Evolutionary conservation across 176 grass and related monocot genomes (phyloP), one percentile per base, ranked within the genome.

Genomic region (Musa troglodytarum): DNA sequence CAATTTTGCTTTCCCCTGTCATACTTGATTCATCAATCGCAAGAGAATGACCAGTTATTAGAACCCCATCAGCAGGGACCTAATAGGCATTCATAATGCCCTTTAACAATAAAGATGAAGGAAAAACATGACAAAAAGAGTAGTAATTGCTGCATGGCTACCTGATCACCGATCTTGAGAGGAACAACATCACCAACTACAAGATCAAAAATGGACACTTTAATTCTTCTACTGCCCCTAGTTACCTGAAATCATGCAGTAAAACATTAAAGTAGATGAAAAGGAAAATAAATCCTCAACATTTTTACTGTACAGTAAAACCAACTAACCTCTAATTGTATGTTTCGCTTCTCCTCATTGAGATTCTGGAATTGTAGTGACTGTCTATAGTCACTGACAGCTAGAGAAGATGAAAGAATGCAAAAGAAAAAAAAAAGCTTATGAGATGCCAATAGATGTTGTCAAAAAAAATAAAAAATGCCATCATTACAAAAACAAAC

Each of bases 121-220:
- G 16, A 14, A 74, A 80, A 80, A 56, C 49, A 76, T 12, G 24
- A 73, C 8, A 52, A 82, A 69, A 59, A 19, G 55, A 57, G 58
- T 15, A 64, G 13, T 52, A 72, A 61, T 12, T 64, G 15, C 0
- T 54, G 49, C 10, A 56, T 79, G 73, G 10, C 17, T 78, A 98
- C 95, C 90, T 98, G 95, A 77, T 98, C 95, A 79, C 95, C 95
- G 81, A 98, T 98, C 51, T 98, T 98, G 49, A 98, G 88, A 15
- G 95, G 95, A 15, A 98, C 69, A 54, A 87, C 75, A 82, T 98
- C 95, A 19, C 95, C 95, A 63, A 91, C 90, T 52, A 91, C 86
- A 49, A 98, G 82, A 82, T 98, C 95, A 72, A 87, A 98, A 82
- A 98, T 93, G 12, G 95, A 98, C 20, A 87, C 77, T 68, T 21